Conservation (phyloP, 1,284 basidiomycete species). For the Salmacisia buchloeana region DNA sequence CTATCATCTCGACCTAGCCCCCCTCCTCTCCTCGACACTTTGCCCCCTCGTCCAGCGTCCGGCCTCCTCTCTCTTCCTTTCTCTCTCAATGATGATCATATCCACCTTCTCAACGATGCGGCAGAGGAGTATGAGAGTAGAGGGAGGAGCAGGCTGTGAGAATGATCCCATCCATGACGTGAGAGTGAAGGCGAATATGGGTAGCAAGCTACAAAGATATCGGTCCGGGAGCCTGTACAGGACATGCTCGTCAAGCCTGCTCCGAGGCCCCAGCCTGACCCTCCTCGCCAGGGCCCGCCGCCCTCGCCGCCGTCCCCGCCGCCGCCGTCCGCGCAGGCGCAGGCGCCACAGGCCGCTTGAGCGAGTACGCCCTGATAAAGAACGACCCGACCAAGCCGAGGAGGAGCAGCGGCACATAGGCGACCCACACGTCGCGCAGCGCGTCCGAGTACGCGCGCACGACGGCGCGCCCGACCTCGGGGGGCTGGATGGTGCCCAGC, state of each 20-base stretch:
- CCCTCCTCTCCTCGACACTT: neutral
- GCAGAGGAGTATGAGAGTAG: no score
- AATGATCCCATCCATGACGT: no score
- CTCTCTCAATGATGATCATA: neutral
- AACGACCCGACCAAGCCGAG: conserved; percentile 8
- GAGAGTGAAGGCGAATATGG: no score
- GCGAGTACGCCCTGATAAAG: conserved; percentile 33
- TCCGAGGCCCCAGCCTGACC: neutral
- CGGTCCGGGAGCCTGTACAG: no score
- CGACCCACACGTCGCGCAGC: conserved; percentile 68
- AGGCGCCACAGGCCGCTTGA: conserved; percentile 19
- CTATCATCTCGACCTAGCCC: neutral
- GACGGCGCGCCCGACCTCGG: conserved; percentile 53
- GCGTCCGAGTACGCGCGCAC: conserved; percentile 67
- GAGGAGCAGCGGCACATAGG: conserved; percentile 46
- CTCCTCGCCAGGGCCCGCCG: neutral
- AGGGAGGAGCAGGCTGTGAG: no score
- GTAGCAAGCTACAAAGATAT: no score
- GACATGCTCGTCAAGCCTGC: neutral
- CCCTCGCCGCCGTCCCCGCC: neutral
- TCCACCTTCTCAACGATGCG: no score
- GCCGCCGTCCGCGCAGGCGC: neutral
- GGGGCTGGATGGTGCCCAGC: conserved; percentile 38
- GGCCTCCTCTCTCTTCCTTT: neutral
- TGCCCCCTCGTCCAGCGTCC: neutral